These are phyloP conservation scores for Mercurialis annua DNA, from an alignment of 345 rosid genomes.

Conservation along the genomic window DNA sequence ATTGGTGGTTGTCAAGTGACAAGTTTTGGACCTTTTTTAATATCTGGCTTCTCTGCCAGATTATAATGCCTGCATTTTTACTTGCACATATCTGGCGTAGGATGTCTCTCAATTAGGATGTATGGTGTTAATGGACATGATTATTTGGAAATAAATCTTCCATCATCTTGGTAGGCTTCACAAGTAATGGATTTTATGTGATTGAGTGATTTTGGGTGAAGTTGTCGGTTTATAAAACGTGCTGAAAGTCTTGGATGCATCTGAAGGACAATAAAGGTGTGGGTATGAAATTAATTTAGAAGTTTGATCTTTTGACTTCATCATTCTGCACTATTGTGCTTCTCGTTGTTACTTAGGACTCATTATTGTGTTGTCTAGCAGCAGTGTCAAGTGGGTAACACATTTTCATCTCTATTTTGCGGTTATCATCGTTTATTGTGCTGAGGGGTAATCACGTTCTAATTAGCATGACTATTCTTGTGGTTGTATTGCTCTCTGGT, in stretches of 20 bases:
- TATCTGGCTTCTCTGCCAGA: conserved; percentile 16
- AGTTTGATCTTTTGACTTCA: conserved; percentile 3
- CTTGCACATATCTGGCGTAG: conserved; percentile 5
- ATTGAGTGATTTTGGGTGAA: neutral
- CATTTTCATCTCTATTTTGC: neutral
- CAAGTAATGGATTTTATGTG: conserved; percentile 10
- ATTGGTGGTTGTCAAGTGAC: conserved; percentile 27
- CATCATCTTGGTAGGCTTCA: conserved; percentile 9
- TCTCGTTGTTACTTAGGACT: conserved; percentile 10
- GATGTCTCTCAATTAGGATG: conserved; percentile 15
- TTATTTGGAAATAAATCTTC: conserved; percentile 10
- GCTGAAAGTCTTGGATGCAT: neutral
- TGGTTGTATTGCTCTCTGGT: neutral
- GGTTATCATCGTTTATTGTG: neutral
- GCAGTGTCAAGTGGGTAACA: conserved; percentile 15
- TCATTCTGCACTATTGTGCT: neutral
- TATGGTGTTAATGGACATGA: conserved; percentile 3
- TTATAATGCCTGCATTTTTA: conserved; percentile 17
- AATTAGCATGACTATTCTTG: neutral
- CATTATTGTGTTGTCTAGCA: neutral
- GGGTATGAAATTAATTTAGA: neutral
- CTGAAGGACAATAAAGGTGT: neutral
- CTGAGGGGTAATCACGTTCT: conserved; percentile 8
- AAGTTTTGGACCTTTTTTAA: conserved; percentile 14
- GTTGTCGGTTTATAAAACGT: neutral